A percentile compares a stretch with the other conserved stretches of the same genome.
phyloP scores from a whole-genome alignment of 2,329 filamentous ascomycete genomes.

The Aspergillus sp. region DNA sequence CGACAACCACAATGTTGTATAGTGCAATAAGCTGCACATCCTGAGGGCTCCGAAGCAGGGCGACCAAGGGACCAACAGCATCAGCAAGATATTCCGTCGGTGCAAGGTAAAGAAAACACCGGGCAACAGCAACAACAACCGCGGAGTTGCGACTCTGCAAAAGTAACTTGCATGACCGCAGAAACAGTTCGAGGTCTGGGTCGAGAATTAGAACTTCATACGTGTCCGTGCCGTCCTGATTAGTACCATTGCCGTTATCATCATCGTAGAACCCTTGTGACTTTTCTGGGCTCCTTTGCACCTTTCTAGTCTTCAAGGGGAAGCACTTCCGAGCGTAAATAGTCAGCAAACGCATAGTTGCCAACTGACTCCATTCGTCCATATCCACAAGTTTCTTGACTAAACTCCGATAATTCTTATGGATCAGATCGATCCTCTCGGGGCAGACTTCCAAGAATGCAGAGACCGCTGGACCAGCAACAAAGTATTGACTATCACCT shows the following conservation, averaged over 20 bases:
- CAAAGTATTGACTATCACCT: slow-evolving; percentile 91
- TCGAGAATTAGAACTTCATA: slow-evolving; percentile 67
- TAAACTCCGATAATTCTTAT: slow-evolving; percentile 81
- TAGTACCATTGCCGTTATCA: slow-evolving; percentile 48
- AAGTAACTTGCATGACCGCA: slow-evolving; percentile 78
- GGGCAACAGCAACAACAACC: slow-evolving; percentile 82
- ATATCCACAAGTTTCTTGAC: slow-evolving; percentile 94
- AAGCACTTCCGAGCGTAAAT: slow-evolving; percentile 87
- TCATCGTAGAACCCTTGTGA: slow-evolving; percentile 82
- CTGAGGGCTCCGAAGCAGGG: slow-evolving; percentile 76
- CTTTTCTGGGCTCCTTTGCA: slow-evolving; percentile 50
- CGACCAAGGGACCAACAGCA: slow-evolving; percentile 80
- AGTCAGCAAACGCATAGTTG: slow-evolving; percentile 77
- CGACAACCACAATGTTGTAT: slow-evolving; percentile 94
- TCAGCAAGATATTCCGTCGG: slow-evolving; percentile 72
- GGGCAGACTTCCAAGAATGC: slow-evolving; percentile 90
- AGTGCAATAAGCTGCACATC: slow-evolving; percentile 89
- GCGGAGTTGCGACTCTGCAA: slow-evolving; percentile 91
- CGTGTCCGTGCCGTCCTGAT: slow-evolving; percentile 44
- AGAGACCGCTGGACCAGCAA: slow-evolving; percentile 88
- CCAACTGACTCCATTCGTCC: slow-evolving; percentile 97
- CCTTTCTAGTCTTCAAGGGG: slow-evolving; percentile 63
- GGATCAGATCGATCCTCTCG: slow-evolving; percentile 81
- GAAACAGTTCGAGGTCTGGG: slow-evolving; percentile 76
- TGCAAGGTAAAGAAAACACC: slow-evolving; percentile 82